Percentiles rank a stretch among this genome's conserved stretches.
phyloP scores from a whole-genome alignment of 1,284 basidiomycete genomes.

The Ceratobasidium sp. region DNA sequence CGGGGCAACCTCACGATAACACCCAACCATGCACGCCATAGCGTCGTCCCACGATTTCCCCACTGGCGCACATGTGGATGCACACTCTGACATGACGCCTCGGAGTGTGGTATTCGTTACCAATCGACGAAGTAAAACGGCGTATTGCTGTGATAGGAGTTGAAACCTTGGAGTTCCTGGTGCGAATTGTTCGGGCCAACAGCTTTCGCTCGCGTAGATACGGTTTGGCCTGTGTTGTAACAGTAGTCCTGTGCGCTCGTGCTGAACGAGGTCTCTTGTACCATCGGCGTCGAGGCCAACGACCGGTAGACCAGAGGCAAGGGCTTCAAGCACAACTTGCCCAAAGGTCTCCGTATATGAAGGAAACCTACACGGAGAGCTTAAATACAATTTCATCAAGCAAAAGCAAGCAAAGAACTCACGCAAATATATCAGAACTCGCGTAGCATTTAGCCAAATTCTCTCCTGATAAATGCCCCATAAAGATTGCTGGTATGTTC shows the following conservation, averaged over 20 bases:
- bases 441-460: constrained; percentile 61
- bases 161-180: constrained; percentile 26
- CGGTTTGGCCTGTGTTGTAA: constrained; percentile 47
- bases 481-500: constrained; percentile 60
- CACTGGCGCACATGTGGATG: constrained; percentile 55
- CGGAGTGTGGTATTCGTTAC: constrained; percentile 54
- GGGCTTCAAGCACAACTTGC: constrained; percentile 66
- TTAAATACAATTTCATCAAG: constrained; percentile 39
- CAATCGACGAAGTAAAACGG: constrained; percentile 55
- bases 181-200: constrained; percentile 21
- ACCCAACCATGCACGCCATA: constrained; percentile 63
- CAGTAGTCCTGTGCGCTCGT: constrained; percentile 59
- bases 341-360: constrained; percentile 60
- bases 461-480: constrained; percentile 59
- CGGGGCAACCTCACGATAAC: constrained; percentile 58
- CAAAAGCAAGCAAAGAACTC: constrained; percentile 48
- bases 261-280: constrained; percentile 64
- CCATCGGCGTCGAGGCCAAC: constrained; percentile 66
- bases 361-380: constrained; percentile 43
- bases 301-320: constrained; percentile 65
- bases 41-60: constrained; percentile 64
- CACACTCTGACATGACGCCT: constrained; percentile 57
- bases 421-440: constrained; percentile 63
- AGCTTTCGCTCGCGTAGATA: background rate
- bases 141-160: constrained; percentile 54